phyloP scores from a whole-genome alignment of 1,139 yeast species.

The Lodderomyces theae region DNA sequence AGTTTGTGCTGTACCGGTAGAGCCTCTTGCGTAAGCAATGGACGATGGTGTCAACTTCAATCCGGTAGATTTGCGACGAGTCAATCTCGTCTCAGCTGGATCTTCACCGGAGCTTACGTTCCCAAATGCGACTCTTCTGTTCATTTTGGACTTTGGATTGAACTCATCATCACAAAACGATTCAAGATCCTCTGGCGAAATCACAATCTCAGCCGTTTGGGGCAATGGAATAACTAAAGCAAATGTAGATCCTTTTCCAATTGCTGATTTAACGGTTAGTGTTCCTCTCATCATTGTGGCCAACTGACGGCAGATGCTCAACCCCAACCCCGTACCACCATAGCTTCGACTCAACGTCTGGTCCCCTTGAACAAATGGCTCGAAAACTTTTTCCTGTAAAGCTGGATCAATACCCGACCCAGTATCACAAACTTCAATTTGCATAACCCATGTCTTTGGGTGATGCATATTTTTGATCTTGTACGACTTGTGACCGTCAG shows the following conservation, averaged over 20 bases:
- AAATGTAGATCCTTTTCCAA: slow-evolving; percentile 80
- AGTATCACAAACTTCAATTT: slow-evolving; percentile 78
- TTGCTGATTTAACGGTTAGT: slow-evolving; percentile 61
- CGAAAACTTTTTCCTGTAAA: slow-evolving; percentile 81
- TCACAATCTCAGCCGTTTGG: slow-evolving; percentile 61
- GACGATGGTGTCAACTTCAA: slow-evolving; percentile 28
- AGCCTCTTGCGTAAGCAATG: slow-evolving; percentile 40
- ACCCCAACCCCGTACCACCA: slow-evolving; percentile 95
- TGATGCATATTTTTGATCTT: slow-evolving; percentile 36
- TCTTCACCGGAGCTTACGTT: slow-evolving; percentile 13
- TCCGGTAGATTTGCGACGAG: background rate
- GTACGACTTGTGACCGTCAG: slow-evolving; percentile 30
- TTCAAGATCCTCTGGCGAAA: slow-evolving; percentile 36
- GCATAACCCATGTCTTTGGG: slow-evolving; percentile 58
- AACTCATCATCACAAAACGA: slow-evolving; percentile 46
- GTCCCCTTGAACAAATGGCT: slow-evolving; percentile 96
- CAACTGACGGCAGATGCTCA: slow-evolving; percentile 87
- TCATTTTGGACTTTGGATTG: slow-evolving; percentile 35
- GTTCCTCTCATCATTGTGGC: slow-evolving; percentile 89
- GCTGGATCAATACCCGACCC: slow-evolving; percentile 90
- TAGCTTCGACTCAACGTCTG: slow-evolving; percentile 87
- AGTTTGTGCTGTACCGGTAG: slow-evolving; percentile 53
- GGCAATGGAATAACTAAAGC: slow-evolving; percentile 75
- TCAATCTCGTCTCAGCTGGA: slow-evolving; percentile 3
- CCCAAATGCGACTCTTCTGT: slow-evolving; percentile 39